phyloP scores from a whole-genome alignment of 257 asterid species.

The Petunia secreta region DNA sequence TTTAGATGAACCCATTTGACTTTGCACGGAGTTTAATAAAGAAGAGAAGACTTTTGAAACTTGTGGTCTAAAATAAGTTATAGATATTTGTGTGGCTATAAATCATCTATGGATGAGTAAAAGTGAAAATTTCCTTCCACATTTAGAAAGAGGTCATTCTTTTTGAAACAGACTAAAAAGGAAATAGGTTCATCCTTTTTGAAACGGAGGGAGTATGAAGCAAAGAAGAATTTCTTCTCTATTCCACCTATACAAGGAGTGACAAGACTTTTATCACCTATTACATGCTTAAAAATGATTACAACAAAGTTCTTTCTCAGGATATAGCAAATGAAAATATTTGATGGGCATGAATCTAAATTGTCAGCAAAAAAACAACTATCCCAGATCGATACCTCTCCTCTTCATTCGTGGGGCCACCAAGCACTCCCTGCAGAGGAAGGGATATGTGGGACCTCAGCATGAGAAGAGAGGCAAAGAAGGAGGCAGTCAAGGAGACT shows the following conservation, averaged over 20 bases:
- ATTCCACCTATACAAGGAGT: neutral
- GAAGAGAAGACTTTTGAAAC: too few species aligned
- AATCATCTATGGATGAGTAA: too few species aligned
- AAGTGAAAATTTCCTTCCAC: too few species aligned
- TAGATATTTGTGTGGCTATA: too few species aligned
- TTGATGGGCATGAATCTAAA: constrained; percentile 18
- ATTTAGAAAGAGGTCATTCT: too few species aligned
- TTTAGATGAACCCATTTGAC: too few species aligned
- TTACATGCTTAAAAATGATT: neutral
- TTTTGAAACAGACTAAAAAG: too few species aligned
- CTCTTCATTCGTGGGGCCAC: constrained; percentile 12
- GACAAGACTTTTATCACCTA: neutral
- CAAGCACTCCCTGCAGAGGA: neutral
- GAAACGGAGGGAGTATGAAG: neutral
- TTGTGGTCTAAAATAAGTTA: too few species aligned
- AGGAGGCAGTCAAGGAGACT: neutral
- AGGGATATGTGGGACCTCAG: neutral
- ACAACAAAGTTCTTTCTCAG: neutral
- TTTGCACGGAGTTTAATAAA: too few species aligned
- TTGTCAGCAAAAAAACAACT: constrained; percentile 4
- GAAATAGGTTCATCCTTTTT: too few species aligned
- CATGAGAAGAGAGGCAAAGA: neutral
- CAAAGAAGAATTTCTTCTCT: neutral
- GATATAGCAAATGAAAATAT: neutral
- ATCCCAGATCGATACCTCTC: neutral